Evolutionary conservation across 192 early-diverging fungal genomes (phyloP), one percentile per base, ranked within the genome.

Genomic region (Phycomyces blakesleeanus): DNA sequence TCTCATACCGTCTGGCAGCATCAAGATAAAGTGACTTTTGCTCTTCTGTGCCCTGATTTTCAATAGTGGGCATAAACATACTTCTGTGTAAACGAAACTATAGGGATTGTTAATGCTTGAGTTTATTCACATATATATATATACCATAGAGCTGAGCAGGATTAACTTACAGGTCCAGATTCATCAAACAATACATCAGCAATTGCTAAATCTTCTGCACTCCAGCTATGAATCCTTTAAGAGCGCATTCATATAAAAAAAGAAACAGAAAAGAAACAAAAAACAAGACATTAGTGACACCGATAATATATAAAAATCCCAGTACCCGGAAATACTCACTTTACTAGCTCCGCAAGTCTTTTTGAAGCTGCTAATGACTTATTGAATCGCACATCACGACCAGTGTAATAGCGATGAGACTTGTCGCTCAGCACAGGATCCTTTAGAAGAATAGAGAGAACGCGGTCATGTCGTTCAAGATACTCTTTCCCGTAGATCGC

Each of bases 31-130:
- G 59, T 54, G 83, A 78, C 50, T 86, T 73, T 72, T 95, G 93
- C 77, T 92, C 93, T 20, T 79, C 78, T 0, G 83, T 87, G 14
- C 84, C 88, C 63, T 92, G 91, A 57, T 78, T 84, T 66, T 78
- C 73, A 41, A 95, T 70, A 0, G 88, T 89, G 5, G 93, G 91
- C 55, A 91, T 87, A 68, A 95, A 95, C 91, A 95, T 94, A 15
- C 76, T 74, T 4, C 82, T 78, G 64, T 94, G 91, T 44, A 94
- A 78, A 21, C 82, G 77, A 55, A 89, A 90, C 59, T 83, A 70
- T 21, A 27, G 21, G 0, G 29, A 16, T 20, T 9, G 20, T 18
- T 14, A 39, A 16, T 25, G n/a, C 1, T n/a, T 40, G 37, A 12
- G 10, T 20, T 27, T 41, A 59, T 21, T 8, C 18, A 14, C 11